A percentile compares a stretch with the other conserved stretches of the same genome.
These are phyloP conservation scores for Rhodomyrtus psidioides DNA, from an alignment of 441 rosid genomes.

Conservation along the genomic window DNA sequence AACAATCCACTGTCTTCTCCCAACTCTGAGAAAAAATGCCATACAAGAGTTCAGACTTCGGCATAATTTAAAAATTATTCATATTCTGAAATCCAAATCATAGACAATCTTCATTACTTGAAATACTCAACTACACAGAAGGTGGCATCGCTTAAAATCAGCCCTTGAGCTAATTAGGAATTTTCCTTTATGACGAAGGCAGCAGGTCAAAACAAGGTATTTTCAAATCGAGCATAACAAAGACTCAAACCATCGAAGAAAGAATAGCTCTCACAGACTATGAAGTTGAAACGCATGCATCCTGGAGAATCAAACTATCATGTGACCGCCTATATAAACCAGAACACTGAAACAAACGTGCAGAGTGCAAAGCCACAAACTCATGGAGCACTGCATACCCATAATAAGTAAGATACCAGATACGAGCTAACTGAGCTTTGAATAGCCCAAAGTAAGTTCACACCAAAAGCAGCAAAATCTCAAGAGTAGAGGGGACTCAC, in stretches of 20 bases:
- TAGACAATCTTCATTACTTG: not conserved
- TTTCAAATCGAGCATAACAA: not conserved
- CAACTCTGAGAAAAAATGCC: slow-evolving; percentile 54
- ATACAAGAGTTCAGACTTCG: slow-evolving; percentile 1
- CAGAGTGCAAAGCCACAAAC: not conserved
- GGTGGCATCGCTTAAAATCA: not conserved
- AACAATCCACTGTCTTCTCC: slow-evolving; percentile 99
- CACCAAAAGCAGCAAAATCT: not conserved
- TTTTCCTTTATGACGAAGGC: not conserved
- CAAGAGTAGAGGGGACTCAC: not conserved
- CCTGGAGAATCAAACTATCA: not conserved
- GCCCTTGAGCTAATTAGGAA: not conserved
- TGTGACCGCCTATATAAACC: not conserved
- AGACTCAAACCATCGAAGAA: not conserved
- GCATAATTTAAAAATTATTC: not conserved
- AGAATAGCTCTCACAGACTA: not conserved
- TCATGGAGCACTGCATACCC: not conserved
- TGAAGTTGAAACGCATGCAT: not conserved
- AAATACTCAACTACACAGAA: not conserved
- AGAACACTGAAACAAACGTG: not conserved
- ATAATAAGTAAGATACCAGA: not conserved
- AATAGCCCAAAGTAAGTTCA: not conserved
- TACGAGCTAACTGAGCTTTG: not conserved
- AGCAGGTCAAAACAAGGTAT: not conserved
- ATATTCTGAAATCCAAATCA: not conserved